These are phyloP conservation scores for Przewalskia tangutica DNA, from an alignment of 257 asterid genomes.

Conservation along the genomic window DNA sequence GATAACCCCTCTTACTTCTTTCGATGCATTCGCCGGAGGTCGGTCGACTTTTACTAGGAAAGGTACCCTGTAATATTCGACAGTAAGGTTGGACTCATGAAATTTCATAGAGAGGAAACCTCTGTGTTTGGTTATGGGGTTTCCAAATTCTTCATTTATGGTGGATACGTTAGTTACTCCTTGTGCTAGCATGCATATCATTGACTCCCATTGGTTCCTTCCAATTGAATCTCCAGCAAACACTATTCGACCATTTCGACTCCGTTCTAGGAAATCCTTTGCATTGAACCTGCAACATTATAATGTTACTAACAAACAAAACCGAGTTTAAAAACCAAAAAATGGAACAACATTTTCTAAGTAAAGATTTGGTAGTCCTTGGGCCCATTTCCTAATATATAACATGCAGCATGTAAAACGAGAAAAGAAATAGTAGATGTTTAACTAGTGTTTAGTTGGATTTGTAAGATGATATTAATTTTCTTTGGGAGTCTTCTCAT, in stretches of 20 bases:
- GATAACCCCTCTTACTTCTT: constrained; percentile 50
- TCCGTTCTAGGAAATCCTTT: constrained; percentile 41
- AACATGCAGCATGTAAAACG: too few relatives aligned
- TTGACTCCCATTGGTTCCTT: constrained; percentile 96
- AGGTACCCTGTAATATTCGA: constrained; percentile 79
- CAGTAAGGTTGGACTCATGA: constrained; percentile 65
- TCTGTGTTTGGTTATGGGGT: constrained; percentile 75
- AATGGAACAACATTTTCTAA: neutral
- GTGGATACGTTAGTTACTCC: constrained; percentile 53
- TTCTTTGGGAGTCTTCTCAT: too few relatives aligned
- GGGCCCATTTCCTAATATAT: too few relatives aligned
- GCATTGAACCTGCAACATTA: constrained; percentile 42
- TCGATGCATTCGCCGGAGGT: constrained; percentile 46
- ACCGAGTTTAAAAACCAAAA: neutral
- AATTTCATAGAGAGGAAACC: constrained; percentile 75
- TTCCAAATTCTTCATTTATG: constrained; percentile 58
- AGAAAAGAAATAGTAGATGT: too few relatives aligned
- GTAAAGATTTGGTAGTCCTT: neutral
- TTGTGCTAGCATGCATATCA: constrained; percentile 71
- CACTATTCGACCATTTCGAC: constrained; percentile 48
- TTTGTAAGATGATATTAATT: too few relatives aligned
- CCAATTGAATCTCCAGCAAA: constrained; percentile 93
- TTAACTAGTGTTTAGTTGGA: too few relatives aligned
- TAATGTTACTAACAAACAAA: neutral
- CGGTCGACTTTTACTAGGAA: constrained; percentile 46